phyloP scores from a whole-genome alignment of 768 basidiomycete genomes.

The Rhodotorula toruloides region DNA sequence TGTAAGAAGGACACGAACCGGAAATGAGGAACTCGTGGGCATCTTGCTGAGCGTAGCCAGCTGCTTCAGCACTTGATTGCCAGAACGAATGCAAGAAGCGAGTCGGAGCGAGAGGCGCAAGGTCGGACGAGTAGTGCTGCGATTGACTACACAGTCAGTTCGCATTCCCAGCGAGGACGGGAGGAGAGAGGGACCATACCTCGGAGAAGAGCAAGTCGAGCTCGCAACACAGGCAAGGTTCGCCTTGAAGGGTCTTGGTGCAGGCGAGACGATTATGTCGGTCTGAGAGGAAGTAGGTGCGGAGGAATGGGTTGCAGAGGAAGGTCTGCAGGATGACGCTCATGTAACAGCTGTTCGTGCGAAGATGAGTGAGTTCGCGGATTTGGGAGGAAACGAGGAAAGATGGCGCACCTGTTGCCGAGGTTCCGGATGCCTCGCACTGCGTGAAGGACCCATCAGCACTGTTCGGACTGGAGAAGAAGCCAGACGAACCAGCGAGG shows the following conservation, averaged over 20 bases:
- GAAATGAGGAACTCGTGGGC: constrained; percentile 84
- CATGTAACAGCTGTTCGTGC: constrained; percentile 76
- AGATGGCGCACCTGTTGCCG: constrained; percentile 21
- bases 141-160: neutral
- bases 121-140: constrained; percentile 41
- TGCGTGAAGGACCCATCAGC: neutral
- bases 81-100: constrained; percentile 78
- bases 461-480: too few species aligned
- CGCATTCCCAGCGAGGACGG: neutral
- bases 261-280: constrained; percentile 73
- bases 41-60: constrained; percentile 91
- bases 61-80: constrained; percentile 64
- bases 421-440: constrained; percentile 36
- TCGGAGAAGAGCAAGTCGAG: constrained; percentile 58
- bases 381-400: constrained; percentile 66
- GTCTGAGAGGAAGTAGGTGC: constrained; percentile 84
- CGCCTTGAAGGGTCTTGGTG: constrained; percentile 25
- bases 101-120: constrained; percentile 68
- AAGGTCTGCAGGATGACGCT: constrained; percentile 86
- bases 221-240: constrained; percentile 40
- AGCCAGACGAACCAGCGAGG: constrained; percentile 11
- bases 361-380: constrained; percentile 41
- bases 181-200: constrained; percentile 47
- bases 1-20: neutral
- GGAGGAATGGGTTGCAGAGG: constrained; percentile 79